phyloP scores from a whole-genome alignment of 2,329 filamentous ascomycete species.

The Myriosclerotinia scirpicola region DNA sequence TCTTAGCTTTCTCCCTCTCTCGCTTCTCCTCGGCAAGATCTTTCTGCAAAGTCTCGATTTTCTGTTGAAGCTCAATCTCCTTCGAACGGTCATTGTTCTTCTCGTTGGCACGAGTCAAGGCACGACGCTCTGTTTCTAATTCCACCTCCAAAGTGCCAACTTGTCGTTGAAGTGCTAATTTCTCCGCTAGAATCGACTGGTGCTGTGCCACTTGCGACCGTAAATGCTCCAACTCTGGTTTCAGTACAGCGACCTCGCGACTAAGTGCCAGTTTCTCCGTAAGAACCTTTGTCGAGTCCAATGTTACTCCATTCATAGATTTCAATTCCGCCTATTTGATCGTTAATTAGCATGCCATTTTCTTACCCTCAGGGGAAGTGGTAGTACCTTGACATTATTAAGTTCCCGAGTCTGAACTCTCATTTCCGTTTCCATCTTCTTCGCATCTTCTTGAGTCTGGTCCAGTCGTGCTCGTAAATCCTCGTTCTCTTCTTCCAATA shows the following conservation, averaged over 20 bases:
- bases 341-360: constrained; percentile 8
- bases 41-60: constrained; percentile 43
- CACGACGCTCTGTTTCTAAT: constrained; percentile 77
- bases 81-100: constrained; percentile 46
- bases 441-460: constrained; percentile 45
- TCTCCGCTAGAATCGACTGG: constrained; percentile 72
- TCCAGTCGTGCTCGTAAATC: constrained; percentile 51
- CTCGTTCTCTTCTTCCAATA: constrained; percentile 51
- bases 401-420: constrained; percentile 54
- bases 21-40: constrained; percentile 41
- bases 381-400: constrained; percentile 53
- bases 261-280: constrained; percentile 62
- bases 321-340: constrained; percentile 65
- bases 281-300: constrained; percentile 69
- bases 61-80: constrained; percentile 45
- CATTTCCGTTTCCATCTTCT: constrained; percentile 44
- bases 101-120: constrained; percentile 56
- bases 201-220: constrained; percentile 59
- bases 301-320: constrained; percentile 63
- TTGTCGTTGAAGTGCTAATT: constrained; percentile 76
- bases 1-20: constrained; percentile 35
- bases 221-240: constrained; percentile 62
- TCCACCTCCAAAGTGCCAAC: constrained; percentile 76
- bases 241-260: constrained; percentile 57
- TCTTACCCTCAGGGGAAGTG: background rate